Evolutionary conservation across 345 rosid genomes (phyloP).

Genomic region (Corymbia maculata): DNA sequence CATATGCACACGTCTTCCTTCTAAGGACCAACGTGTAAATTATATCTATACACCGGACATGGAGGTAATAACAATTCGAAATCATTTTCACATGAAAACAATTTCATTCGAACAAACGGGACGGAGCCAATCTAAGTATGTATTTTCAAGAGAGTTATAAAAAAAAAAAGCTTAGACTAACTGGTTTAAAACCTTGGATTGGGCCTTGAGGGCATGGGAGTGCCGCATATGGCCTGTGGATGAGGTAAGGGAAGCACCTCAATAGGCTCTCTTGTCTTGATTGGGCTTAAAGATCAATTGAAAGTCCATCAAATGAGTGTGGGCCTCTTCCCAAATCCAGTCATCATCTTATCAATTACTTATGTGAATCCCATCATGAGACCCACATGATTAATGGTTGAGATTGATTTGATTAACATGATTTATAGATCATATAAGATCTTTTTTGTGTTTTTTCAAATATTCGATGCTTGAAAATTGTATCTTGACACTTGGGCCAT

Average conservation of each 20-base stretch:
- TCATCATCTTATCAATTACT: not conserved
- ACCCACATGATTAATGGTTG: not conserved
- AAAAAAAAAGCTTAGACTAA: not conserved
- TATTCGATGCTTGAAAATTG: not conserved
- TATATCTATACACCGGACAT: not conserved
- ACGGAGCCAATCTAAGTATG: not conserved
- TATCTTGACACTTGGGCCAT: rapidly evolving
- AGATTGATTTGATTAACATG: not conserved
- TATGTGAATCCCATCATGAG: not conserved
- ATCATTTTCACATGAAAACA: not conserved
- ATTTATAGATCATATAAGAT: not conserved
- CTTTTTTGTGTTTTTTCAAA: not conserved
- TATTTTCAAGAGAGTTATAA: not conserved
- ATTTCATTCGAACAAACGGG: not conserved
- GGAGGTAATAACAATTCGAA: not conserved
- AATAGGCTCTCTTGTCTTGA: not conserved
- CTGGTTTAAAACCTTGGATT: not conserved
- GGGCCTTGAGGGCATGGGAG: not conserved
- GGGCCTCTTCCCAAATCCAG: not conserved
- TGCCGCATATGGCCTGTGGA: not conserved
- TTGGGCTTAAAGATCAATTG: not conserved
- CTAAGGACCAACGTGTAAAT: not conserved
- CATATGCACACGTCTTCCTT: not conserved
- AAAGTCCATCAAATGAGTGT: not conserved
- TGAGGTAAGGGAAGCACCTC: not conserved